These are phyloP conservation scores for Combretum micranthum DNA, from an alignment of 345 rosid species.

Conservation along the genomic window DNA sequence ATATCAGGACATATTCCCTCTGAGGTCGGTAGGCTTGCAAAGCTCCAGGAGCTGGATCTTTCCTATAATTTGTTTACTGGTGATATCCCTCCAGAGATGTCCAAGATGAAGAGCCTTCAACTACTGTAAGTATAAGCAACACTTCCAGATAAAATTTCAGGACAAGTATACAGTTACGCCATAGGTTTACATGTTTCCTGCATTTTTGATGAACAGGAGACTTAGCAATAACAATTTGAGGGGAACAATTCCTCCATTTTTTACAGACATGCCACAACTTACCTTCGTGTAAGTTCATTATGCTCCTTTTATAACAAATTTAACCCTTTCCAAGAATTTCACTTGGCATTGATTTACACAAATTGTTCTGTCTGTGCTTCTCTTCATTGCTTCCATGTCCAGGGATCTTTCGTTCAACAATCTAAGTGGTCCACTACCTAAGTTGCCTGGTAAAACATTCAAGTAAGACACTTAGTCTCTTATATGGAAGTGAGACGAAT, in stretches of 20 bases:
- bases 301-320: neutral
- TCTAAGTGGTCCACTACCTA: constrained; percentile 31
- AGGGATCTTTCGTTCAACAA: constrained; percentile 41
- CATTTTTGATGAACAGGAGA: constrained; percentile 46
- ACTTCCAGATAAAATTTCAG: constrained; percentile 1
- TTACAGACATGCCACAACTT: constrained; percentile 74
- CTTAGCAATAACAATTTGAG: constrained; percentile 66
- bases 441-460: constrained; percentile 26
- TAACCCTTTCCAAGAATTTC: too few species aligned
- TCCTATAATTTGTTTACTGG: constrained; percentile 67
- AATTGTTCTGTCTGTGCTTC: neutral
- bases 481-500: neutral
- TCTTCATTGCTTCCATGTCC: neutral
- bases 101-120: constrained; percentile 48
- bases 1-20: constrained; percentile 67
- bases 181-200: constrained; percentile 7
- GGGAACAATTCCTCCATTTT: constrained; percentile 63
- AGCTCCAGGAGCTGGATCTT: constrained; percentile 78
- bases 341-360: too few species aligned
- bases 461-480: constrained; percentile 31
- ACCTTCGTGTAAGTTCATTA: constrained; percentile 58
- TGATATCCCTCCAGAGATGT: constrained; percentile 52
- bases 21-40: constrained; percentile 66
- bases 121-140: constrained; percentile 49
- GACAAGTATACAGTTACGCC: neutral